Conservation (phyloP, 2,329 filamentous ascomycete species). For the Monilinia fructicola region DNA sequence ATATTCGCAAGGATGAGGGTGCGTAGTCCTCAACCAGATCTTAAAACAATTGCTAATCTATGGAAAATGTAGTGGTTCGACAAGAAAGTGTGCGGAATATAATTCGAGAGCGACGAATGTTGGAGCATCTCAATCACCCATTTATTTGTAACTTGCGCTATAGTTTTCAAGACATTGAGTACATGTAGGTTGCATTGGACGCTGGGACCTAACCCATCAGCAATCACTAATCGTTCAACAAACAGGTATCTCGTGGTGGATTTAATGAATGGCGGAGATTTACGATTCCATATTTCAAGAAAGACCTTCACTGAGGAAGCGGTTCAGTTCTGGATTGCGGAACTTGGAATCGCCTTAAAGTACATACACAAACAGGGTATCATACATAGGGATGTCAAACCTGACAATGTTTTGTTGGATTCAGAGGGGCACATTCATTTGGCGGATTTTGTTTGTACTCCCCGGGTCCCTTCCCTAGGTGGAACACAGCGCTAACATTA, state of each 20-base stretch:
- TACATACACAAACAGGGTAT: constrained; percentile 86
- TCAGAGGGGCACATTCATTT: constrained; percentile 92
- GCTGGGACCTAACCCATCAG: not conserved
- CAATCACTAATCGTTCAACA: constrained; percentile 4
- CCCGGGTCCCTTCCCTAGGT: constrained; percentile 15
- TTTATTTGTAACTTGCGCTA: constrained; percentile 98
- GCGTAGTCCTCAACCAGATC: constrained; percentile 40
- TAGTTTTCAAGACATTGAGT: constrained; percentile 98
- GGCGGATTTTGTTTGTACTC: constrained; percentile 81
- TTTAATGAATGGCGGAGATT: constrained; percentile 94
- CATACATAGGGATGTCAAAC: constrained; percentile 88
- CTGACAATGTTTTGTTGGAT: constrained; percentile 86
- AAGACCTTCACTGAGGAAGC: constrained; percentile 98
- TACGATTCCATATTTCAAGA: constrained; percentile 95
- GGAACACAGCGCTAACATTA: constrained; percentile 41
- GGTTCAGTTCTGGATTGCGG: constrained; percentile 94
- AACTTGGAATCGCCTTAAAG: constrained; percentile 85
- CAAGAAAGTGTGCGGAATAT: constrained; percentile 98
- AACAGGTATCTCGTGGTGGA: constrained; percentile 86
- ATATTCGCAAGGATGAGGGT: constrained; percentile 99
- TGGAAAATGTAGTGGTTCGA: constrained; percentile 70
- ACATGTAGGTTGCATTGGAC: constrained; percentile 66
- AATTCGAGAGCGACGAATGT: constrained; percentile 93
- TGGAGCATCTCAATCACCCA: constrained; percentile 95
- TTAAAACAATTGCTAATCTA: constrained; percentile 25